Evolutionary conservation across 2,329 filamentous ascomycete species (phyloP).

Genomic region (Arthrinium phaeospermum): DNA sequence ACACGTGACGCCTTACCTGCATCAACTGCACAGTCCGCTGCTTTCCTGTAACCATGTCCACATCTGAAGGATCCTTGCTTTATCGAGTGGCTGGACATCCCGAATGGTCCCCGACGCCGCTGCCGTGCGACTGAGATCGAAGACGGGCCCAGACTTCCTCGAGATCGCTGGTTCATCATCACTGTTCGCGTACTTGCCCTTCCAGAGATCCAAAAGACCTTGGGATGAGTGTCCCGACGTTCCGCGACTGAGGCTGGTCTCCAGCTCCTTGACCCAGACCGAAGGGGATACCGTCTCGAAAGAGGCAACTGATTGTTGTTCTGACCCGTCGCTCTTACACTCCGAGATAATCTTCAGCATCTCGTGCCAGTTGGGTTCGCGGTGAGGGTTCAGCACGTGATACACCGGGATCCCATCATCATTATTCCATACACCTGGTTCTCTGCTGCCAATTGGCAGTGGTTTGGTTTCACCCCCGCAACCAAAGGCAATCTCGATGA

Average conservation of each 20-base stretch:
- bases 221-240: slow-evolving; percentile 43
- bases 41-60: slow-evolving; percentile 42
- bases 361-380: slow-evolving; percentile 48
- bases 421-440: slow-evolving; percentile 32
- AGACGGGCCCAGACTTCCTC: slow-evolving; percentile 29
- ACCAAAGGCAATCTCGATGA: slow-evolving; percentile 44
- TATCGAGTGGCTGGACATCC: slow-evolving; percentile 42
- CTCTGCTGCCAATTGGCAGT: slow-evolving; percentile 29
- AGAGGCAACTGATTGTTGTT: not conserved
- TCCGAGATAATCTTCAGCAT: slow-evolving; percentile 45
- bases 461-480: not conserved
- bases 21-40: slow-evolving; percentile 3
- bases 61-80: slow-evolving; percentile 32
- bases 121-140: slow-evolving; percentile 42
- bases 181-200: slow-evolving; percentile 4
- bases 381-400: slow-evolving; percentile 55
- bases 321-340: slow-evolving; percentile 32
- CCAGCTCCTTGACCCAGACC: slow-evolving; percentile 49
- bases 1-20: not conserved
- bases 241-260: slow-evolving; percentile 32
- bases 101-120: slow-evolving; percentile 41
- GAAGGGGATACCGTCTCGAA: slow-evolving; percentile 44
- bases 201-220: slow-evolving; percentile 54
- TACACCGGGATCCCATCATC: slow-evolving; percentile 40
- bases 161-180: not conserved